Conservation (phyloP, 208 protist species). For the Endotrypanum monterogeii region DNA sequence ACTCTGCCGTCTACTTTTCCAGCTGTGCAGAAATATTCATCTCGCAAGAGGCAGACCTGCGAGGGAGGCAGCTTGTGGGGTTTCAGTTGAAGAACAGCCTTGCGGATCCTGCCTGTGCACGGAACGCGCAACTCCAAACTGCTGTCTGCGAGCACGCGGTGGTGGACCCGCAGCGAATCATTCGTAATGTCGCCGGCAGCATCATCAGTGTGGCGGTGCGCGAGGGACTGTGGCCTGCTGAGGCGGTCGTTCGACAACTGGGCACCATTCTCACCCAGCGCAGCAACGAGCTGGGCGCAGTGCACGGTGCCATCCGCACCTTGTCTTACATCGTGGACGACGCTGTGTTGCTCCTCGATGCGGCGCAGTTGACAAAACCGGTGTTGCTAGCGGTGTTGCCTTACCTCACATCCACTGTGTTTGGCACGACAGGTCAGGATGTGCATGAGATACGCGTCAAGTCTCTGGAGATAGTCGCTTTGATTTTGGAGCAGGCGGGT, state of each 20-base stretch:
- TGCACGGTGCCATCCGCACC: constrained; percentile 75
- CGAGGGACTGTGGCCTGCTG: constrained; percentile 64
- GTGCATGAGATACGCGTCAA: constrained; percentile 52
- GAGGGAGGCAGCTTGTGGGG: constrained; percentile 61
- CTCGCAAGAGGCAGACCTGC: constrained; percentile 32
- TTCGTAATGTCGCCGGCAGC: constrained; percentile 73
- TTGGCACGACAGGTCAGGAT: constrained; percentile 20
- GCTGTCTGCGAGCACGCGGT: constrained; percentile 63
- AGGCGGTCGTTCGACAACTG: constrained; percentile 47
- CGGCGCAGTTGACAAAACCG: constrained; percentile 46
- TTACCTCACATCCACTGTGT: constrained; percentile 37
- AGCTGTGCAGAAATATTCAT: constrained; percentile 71
- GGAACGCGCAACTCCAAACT: constrained; percentile 52
- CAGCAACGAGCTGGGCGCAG: constrained; percentile 36
- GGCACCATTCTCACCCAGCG: constrained; percentile 42
- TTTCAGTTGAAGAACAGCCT: constrained; percentile 83
- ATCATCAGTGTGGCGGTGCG: constrained; percentile 81
- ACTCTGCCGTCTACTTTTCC: constrained; percentile 60
- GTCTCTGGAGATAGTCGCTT: constrained; percentile 58
- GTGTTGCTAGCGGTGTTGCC: constrained; percentile 53
- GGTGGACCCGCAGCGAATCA: constrained; percentile 53
- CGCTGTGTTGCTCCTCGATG: constrained; percentile 58
- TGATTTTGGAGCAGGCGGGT: constrained; percentile 68
- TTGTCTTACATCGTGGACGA: constrained; percentile 82
- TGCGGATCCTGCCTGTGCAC: constrained; percentile 46